Evolutionary conservation across 2,329 filamentous ascomycete genomes (phyloP), one percentile per base, ranked within the genome.

Genomic region (Cladosporium colombiae): DNA sequence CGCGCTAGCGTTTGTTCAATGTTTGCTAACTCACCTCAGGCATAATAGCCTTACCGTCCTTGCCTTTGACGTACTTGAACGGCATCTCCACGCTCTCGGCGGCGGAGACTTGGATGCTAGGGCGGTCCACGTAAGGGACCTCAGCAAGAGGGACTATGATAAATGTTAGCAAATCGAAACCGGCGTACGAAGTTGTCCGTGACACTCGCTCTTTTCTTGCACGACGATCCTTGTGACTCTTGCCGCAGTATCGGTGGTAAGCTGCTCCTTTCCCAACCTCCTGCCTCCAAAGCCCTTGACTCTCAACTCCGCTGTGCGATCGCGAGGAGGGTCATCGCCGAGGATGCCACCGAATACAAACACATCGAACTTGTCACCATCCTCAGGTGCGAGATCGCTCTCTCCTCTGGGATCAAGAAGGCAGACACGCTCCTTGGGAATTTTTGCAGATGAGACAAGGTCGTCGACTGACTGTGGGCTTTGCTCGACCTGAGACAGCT

Each of bases 161-260:
- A 29, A 35, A 21, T n/a, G 50, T 70, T 37, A 70, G 64, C 40
- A 31, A 1, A 49, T 10, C 11, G 21, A 11, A 1, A 46, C 1
- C 13, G n/a, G n/a, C 1, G 10, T 21, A 1, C 8, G 7, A 4
- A 11, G 13, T 46, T 21, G 5, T 7, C 14, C 10, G n/a, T 13
- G 29, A 2, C 14, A 40, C 85, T 70, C 79, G 96, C 93, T 86
- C 81, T 90, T 90, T 70, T 93, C 87, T 74, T 96, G 91, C 13
- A 93, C 88, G 6, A 98, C 91, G 72, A 96, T 89, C 70, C 95
- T 87, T 35, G 95, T 98, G 53, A 97, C 94, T 70, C 95, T 86
- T 60, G 97, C 95, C 5, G 95, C 95, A 23, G 95, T 99, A 77
- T 99, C 95, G 5, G 95, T 99, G 3, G 95, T 98, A 94, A 99